Base-by-base conservation (phyloP, 495 filamentous ascomycete genomes). In the Pyrenopolyporus hunteri region DNA sequence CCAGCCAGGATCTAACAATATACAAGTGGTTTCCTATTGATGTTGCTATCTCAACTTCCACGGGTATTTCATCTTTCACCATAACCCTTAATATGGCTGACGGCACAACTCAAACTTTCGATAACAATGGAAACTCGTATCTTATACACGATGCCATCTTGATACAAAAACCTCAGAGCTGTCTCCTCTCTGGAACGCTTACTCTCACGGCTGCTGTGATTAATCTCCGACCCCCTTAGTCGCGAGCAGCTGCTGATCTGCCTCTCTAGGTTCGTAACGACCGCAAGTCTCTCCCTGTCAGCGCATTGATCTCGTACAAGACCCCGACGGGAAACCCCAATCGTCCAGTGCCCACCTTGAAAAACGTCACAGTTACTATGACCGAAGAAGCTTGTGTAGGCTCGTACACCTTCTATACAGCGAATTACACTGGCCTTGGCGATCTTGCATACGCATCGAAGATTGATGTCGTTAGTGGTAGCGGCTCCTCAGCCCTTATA, bases 391-490 rank as follows among this genome's bases (percentile, higher is more conserved):
- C 73, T 29, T 80, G 82, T 31, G 67, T 81, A 28, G 84, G 84
- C 5, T 59, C 63, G 6, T 85, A 87, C 55, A 80, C 73, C 13
- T 73, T 86, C 20, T 85, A 81, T 61, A 77, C 74, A 7, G 81
- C 72, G 1, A 78, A 66, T 39, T 80, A 76, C 57, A 68, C 78
- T 32, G 70, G 80, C 35, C 64, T 73, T 17, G 77, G 73, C 10
- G 76, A 77, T 14, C 72, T 78, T 35, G 78, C 72, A 43, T 76
- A 76, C 64, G 78, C 78, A 31, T 76, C 81, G n/a, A 72, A 74
- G 23, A 67, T 85, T 46, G 80, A 75, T 33, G 72, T 84, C 17
- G 74, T 69, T 17, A 74, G 74, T 17, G 82, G 82, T 17, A 67
- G 68, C 19, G 70, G 56, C 10, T 31, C 63, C 9, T 57, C 57